Evolutionary conservation across 495 filamentous ascomycete species (phyloP), one percentile per base, ranked within the genome.

Genomic region (Neurospora sublineolata): DNA sequence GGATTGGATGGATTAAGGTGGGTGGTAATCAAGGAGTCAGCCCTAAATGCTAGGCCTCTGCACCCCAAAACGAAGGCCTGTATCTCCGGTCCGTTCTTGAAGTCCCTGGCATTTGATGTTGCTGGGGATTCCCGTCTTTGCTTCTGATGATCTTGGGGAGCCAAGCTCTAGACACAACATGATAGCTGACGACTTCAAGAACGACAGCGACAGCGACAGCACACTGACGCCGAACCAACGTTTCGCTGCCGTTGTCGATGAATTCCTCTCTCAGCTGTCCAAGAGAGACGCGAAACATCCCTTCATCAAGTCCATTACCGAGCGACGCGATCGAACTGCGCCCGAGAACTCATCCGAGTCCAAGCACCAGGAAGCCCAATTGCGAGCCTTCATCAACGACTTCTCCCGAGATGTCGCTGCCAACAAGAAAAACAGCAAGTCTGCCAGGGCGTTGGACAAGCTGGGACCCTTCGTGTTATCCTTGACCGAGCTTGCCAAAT

Each of bases 181-280:
- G 42, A 23, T n/a, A 9, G 23, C 42, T 46, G 42, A 46, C 1
- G 42, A 23, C 42, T 10, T 46, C n/a, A 46, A 46, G 42, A n/a
- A 11, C 42, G 42, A 23, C 42, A 20, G 42, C 42, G n/a, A 46
- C n/a, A 20, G n/a, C 3, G n/a, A 11, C 42, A 46, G 42, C 42
- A 46, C n/a, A 23, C 42, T 23, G 42, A 46, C 42, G 42, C 42
- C 42, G n/a, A 46, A 11, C 9, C 42, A 73, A 71, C 37, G 38
- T 67, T 72, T 74, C 37, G 41, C 39, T 41, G 68, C 60, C 1
- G 70, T 70, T 23, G 68, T 74, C 23, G 73, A 72, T 36, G 70
- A 74, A 23, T 73, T 74, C 40, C 67, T 74, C 14, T 20, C 36
- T 0, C 70, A 72, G 42, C 58, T 74, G 2, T 37, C 60, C 41